phyloP scores from a whole-genome alignment of 108 stramenopile species.

The Cyclotella baltica region DNA sequence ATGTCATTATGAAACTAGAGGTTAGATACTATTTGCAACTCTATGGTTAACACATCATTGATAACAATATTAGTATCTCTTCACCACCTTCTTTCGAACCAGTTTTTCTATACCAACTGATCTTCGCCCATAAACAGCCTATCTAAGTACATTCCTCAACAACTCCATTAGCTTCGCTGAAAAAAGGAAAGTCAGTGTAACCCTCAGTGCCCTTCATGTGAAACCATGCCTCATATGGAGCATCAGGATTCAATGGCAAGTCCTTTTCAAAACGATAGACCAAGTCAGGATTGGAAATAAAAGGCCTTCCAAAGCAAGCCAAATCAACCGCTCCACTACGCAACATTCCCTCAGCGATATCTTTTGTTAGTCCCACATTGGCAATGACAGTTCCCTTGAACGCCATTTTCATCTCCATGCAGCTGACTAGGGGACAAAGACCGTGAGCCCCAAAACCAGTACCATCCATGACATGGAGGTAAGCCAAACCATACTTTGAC shows the following conservation, averaged over 20 bases:
- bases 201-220: slow-evolving; percentile 55
- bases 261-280: slow-evolving; percentile 64
- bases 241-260: slow-evolving; percentile 51
- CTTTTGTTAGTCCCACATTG: slow-evolving; percentile 73
- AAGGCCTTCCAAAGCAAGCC: slow-evolving; percentile 73
- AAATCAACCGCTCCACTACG: slow-evolving; percentile 68
- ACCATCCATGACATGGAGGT: slow-evolving; percentile 81
- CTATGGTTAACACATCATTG: too few relatives aligned
- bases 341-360: slow-evolving; percentile 66
- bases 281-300: slow-evolving; percentile 86
- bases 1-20: too few relatives aligned
- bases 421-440: slow-evolving; percentile 46
- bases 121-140: too few relatives aligned
- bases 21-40: too few relatives aligned
- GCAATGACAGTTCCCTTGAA: slow-evolving; percentile 70
- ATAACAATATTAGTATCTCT: too few relatives aligned
- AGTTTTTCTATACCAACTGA: too few relatives aligned
- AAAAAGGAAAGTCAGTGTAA: slow-evolving; percentile 72
- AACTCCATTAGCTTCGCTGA: slow-evolving; percentile 8
- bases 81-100: too few relatives aligned
- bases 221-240: slow-evolving; percentile 64
- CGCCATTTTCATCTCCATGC: slow-evolving; percentile 42
- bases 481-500: slow-evolving; percentile 62
- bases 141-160: too few relatives aligned
- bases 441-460: slow-evolving; percentile 75